Base-by-base conservation (phyloP, 2,329 filamentous ascomycete species). In the Fusarium liriodendri region DNA sequence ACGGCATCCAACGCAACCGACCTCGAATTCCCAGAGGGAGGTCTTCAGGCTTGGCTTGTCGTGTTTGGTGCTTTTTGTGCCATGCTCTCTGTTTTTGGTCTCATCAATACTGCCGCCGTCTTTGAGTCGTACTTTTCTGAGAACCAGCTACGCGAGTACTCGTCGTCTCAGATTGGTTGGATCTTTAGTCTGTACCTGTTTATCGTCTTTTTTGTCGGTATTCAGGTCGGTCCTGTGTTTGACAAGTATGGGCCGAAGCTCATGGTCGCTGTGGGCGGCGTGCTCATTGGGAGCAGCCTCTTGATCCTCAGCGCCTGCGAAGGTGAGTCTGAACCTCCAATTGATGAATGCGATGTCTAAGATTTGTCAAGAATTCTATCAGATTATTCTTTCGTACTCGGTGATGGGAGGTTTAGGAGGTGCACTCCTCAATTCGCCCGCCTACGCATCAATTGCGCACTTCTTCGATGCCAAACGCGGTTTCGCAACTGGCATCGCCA, bases 111-210 rank as follows among this genome's bases (percentile, higher is more conserved):
- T 61, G 68, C 70, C 50, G 78, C 73, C 22, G 71, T 79, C 29
- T 93, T 95, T 82, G 92, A 96, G 83, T 89, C 92, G 16, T 96
- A 96, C 82, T 89, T 97, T 70, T 87, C 90, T 35, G 88, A 87
- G 22, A 86, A 97, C 79, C 94, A 97, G 78, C 87, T 97, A 22
- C 85, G 84, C n/a, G 83, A 87, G 25, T 92, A 95, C 80, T 89
- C 84, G 64, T 87, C 92, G 13, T 91, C 91, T 5, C 87, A 89
- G 61, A 91, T 95, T 58, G 93, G 93, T n/a, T 97, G 95, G 95
- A 94, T 97, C 72, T 95, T 96, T 77, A 92, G 92, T 76, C 84
- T 97, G 61, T 96, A 95, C 79, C 87, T 94, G 33, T 97, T 97
- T 79, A 85, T 96, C 55, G 89, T 93, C 54, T 96, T 97, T 81